Evolutionary conservation across 2,329 filamentous ascomycete species (phyloP), one percentile per base, ranked within the genome.

Genomic region (Elsinoe perseae): DNA sequence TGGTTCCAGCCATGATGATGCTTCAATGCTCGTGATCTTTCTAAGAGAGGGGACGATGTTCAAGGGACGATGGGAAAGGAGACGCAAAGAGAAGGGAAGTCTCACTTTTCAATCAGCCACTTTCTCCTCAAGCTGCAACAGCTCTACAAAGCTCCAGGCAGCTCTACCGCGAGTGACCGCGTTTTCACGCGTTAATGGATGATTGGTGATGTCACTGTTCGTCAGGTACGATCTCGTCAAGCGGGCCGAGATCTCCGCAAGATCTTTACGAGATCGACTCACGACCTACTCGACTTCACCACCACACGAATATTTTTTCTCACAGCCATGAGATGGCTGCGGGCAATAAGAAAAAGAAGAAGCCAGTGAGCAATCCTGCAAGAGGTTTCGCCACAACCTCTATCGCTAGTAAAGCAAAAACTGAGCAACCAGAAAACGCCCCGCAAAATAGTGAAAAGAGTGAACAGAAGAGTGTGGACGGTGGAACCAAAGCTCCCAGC

Each of bases 381-480:
- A 81, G 93, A 70, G 93, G 91, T 16, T 95, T 96, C 73, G 89
- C 92, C 61, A 98, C 93, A 4, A 95, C 89, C 10, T 97, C 92
- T 1, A 80, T 95, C 58, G 89, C 90, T 42, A 79, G 83, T 7
- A 80, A 88, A 68, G 77, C 80, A 44, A 89, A 92, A 66, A 60
- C 70, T 58, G 67, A 72, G 46, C 61, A 60, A 58, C 61, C 58
- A n/a, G 63, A 64, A 23, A 61, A 66, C 44, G 46, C 62, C 9
- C 66, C 68, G 27, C 63, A 61, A 27, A 56, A 60, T 18, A 65
- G 62, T 34, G 69, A 12, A 23, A 42, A 50, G 14, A 20, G 23
- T 4, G 14, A n/a, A 12, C 18, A 16, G 20, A 36, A 23, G 14
- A 23, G 16, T 8, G n/a, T 8, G 8, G 64, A 64, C 18, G 58